A percentile compares a stretch with the other conserved stretches of the same genome.
Evolutionary conservation across 2,329 filamentous ascomycete species (phyloP).

Genomic region (Colletotrichum noveboracense): DNA sequence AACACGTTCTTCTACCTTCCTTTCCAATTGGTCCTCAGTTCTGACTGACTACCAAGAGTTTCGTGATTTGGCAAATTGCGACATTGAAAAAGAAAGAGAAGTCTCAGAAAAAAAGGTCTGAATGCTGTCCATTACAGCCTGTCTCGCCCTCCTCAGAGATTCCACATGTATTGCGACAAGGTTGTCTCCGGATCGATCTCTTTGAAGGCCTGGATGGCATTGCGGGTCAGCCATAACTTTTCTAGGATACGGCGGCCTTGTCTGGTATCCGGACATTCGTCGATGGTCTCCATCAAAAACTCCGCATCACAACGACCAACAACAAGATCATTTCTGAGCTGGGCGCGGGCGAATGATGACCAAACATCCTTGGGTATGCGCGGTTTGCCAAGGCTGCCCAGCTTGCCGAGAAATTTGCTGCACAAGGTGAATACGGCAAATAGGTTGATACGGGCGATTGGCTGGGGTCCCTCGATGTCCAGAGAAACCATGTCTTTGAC

Average conservation of each 20-base stretch:
- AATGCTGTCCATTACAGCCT: too few species aligned
- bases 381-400: background rate
- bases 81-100: too few species aligned
- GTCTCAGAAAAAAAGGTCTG: too few species aligned
- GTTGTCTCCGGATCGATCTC: background rate
- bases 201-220: background rate
- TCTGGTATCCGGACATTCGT: background rate
- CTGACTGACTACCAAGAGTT: too few species aligned
- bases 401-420: background rate
- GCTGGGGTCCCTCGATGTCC: background rate
- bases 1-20: background rate
- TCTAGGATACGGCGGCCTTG: too few species aligned
- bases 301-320: background rate
- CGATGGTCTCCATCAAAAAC: background rate
- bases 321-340: background rate
- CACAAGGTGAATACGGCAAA: background rate
- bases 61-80: too few species aligned
- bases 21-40: too few species aligned
- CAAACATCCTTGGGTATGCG: background rate
- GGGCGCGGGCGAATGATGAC: background rate
- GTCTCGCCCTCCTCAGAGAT: background rate
- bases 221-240: too few species aligned
- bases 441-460: background rate
- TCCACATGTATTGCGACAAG: background rate
- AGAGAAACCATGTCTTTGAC: rapidly evolving